Evolutionary conservation across 2,329 filamentous ascomycete genomes (phyloP).

Genomic region (Arthrobotrys pseudoclavata): DNA sequence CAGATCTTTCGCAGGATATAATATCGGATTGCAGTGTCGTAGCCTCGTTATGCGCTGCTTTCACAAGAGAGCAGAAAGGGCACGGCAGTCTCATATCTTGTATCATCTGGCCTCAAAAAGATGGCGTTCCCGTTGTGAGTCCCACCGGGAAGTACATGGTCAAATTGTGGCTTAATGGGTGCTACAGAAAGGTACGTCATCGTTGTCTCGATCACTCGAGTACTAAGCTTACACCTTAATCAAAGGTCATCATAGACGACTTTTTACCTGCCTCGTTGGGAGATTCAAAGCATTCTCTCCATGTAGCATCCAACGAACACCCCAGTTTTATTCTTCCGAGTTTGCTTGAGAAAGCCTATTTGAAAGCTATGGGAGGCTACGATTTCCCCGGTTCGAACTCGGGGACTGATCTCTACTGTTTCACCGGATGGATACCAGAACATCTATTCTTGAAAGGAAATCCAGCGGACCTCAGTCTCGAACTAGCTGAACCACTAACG

Average conservation of each 20-base stretch:
- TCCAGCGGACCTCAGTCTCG: slow-evolving; percentile 67
- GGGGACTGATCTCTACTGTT: slow-evolving; percentile 89
- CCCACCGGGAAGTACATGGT: slow-evolving; percentile 89
- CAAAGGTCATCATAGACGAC: slow-evolving; percentile 87
- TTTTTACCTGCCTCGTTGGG: slow-evolving; percentile 83
- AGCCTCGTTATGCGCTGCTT: slow-evolving; percentile 88
- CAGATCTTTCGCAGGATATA: slow-evolving; percentile 91
- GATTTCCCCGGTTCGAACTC: slow-evolving; percentile 98
- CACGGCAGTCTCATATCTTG: slow-evolving; percentile 78
- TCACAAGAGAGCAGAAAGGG: slow-evolving; percentile 77
- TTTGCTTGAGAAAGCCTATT: slow-evolving; percentile 92
- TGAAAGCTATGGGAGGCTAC: slow-evolving; percentile 95
- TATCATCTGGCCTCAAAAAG: slow-evolving; percentile 79
- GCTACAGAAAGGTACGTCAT: slow-evolving; percentile 72
- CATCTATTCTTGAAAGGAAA: slow-evolving; percentile 88
- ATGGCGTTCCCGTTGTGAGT: slow-evolving; percentile 75
- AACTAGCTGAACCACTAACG: slow-evolving; percentile 80
- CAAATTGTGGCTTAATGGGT: slow-evolving; percentile 95
- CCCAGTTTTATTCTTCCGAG: slow-evolving; percentile 90
- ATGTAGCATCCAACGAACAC: slow-evolving; percentile 88
- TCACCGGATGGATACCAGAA: slow-evolving; percentile 97
- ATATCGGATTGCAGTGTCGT: slow-evolving; percentile 98
- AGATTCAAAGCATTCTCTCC: slow-evolving; percentile 75
- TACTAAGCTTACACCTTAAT: background rate
- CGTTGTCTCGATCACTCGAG: background rate